Evolutionary conservation across 202 grass and related monocot species (phyloP), one percentile per base, ranked within the genome.

Genomic region (Dendrocalamus latiflorus): DNA sequence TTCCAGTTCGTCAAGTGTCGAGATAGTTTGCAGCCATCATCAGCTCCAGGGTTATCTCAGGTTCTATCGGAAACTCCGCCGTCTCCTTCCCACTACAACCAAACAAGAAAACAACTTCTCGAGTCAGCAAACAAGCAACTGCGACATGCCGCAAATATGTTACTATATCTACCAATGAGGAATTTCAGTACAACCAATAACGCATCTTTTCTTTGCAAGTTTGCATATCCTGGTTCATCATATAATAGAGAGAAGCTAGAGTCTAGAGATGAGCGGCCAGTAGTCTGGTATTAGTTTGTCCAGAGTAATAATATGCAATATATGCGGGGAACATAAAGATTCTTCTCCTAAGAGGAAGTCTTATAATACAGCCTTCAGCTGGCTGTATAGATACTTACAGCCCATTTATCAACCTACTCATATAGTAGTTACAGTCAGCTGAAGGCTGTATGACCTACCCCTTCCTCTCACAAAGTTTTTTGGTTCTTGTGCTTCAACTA

Each of bases 11-110:
- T 93, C 56, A 93, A 28, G 90, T 90, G 83, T 97, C 91, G 12
- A 97, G 86, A 84, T 92, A 97, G 76, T 97, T 94, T 45, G 94
- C 94, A 1, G 94, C 92, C 94, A 97, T 97, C 92, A 94, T 97
- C 75, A 97, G 79, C 56, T 97, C 92, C 77, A 97, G 79, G 20
- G 94, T 93, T 25, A 94, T 91, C 67, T 94, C 88, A 0, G 92
- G 92, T 47, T 97, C 94, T 4, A 94, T 97, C 15, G 73, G 88
- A 55, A 97, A 94, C 67, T 97, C 93, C 0, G 84, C 20, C 1
- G 92, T 91, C 44, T 94, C 92, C 74, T 91, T 94, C 68, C 95
- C 95, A 78, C 95, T 97, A 70, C 79, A 80, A 88, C 39, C 15
- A 75, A 74, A 49, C 53, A 63, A 48, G 47, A 14, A 22, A 74